Evolutionary conservation across 2,329 filamentous ascomycete species (phyloP), one percentile per base, ranked within the genome.

Genomic region (Pseudocercospora vitis): DNA sequence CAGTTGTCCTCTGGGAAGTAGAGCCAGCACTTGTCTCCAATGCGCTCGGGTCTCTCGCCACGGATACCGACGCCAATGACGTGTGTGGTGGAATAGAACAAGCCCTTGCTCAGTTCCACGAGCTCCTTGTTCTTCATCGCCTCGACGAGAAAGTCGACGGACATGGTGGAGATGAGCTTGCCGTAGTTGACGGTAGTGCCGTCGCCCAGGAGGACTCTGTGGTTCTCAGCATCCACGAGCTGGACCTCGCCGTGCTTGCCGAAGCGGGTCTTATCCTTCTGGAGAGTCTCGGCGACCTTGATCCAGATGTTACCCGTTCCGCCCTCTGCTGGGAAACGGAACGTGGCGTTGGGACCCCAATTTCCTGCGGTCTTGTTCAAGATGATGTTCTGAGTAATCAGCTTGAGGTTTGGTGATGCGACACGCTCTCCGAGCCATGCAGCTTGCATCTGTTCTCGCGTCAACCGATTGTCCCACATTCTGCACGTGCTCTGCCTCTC

Each of bases 1-100:
- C 91, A 96, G 82, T 99, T 87, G 74, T 96, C 88, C 76, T 99
- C 94, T 59, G 94, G 94, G 85, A 97, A 99, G 84, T 99, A 99
- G 63, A 99, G 81, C 91, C 94, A 99, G 85, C 94, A 99, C 83
- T 97, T 99, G 80, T 99, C 94, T 63, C 94, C 94, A 65, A 99
- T 99, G 71, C 90, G 88, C 74, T 96, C 91, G 32, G 94, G 94
- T 64, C 94, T 89, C 68, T 81, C 82, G 63, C 94, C 94, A 70
- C 94, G 90, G 69, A 99, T 81, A 76, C 94, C 94, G 60, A 99
- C 89, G 75, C 94, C 94, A 65, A 99, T 88, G 68, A 99, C 92
- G 76, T 99, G 94, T 52, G 94, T 99, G 65, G 88, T 91, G 49
- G 91, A 96, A 82, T 95, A 99, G 84, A 86, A 97, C 53, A 99